Conservation (phyloP, 441 rosid genomes). For the Adansonia grandidieri region DNA sequence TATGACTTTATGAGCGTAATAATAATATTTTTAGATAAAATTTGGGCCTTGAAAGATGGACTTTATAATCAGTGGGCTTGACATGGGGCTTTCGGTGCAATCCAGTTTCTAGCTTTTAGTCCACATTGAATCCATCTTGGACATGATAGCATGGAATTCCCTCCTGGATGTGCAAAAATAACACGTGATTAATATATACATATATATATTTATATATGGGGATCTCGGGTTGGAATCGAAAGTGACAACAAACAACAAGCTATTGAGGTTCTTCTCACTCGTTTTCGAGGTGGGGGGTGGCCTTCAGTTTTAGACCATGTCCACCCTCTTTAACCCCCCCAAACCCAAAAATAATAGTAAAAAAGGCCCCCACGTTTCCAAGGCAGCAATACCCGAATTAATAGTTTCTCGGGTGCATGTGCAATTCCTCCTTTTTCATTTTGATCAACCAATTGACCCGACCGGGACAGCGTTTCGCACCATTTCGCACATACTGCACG, state of each 20-base stretch:
- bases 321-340: constrained; percentile 27
- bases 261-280: neutral
- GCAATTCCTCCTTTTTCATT: neutral
- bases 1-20: too few species aligned
- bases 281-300: constrained; percentile 26
- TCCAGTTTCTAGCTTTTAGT: neutral
- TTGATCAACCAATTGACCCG: constrained; percentile 22
- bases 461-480: constrained; percentile 2
- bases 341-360: neutral
- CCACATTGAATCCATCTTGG: neutral
- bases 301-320: constrained; percentile 17
- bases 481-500: constrained; percentile 40
- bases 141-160: neutral
- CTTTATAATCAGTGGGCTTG: constrained; percentile 6
- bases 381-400: constrained; percentile 32
- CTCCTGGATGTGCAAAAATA: neutral
- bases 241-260: constrained; percentile 36
- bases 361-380: constrained; percentile 15
- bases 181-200: constrained; percentile 18
- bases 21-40: too few species aligned
- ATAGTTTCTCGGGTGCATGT: constrained; percentile 29
- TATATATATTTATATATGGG: neutral
- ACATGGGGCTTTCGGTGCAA: neutral
- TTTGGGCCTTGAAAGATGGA: neutral
- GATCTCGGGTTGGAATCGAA: neutral